Percentiles rank a stretch among this genome's conserved stretches.
Conservation (phyloP, 2,329 filamentous ascomycete genomes). For the Thielaviopsis populi region DNA sequence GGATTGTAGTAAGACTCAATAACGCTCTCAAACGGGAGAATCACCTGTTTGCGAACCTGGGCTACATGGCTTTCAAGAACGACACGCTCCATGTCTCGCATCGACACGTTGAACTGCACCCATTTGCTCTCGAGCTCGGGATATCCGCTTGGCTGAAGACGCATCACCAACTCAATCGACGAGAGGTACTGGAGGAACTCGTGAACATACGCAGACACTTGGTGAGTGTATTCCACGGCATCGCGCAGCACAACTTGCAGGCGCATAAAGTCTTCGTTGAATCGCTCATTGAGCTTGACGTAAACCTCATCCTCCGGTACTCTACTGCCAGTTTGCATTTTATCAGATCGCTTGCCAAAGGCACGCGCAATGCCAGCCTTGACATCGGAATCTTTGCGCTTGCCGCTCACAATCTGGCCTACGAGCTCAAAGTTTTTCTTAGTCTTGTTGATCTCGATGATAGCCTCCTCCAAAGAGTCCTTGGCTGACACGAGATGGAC, state of each 20-base stretch:
- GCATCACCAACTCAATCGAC: slow-evolving; percentile 71
- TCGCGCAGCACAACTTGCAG: slow-evolving; percentile 85
- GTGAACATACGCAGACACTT: slow-evolving; percentile 63
- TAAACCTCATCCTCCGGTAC: slow-evolving; percentile 70
- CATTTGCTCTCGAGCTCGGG: slow-evolving; percentile 87
- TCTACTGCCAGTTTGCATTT: slow-evolving; percentile 48
- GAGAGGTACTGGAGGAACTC: slow-evolving; percentile 67
- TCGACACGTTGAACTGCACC: slow-evolving; percentile 76
- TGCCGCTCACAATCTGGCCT: slow-evolving; percentile 64
- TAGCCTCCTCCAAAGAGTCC: slow-evolving; percentile 45
- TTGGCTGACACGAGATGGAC: slow-evolving; percentile 42
- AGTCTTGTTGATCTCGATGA: slow-evolving; percentile 81
- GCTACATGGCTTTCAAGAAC: slow-evolving; percentile 73
- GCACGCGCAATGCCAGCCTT: slow-evolving; percentile 73
- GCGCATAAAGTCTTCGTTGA: slow-evolving; percentile 81
- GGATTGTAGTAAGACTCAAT: slow-evolving; percentile 72
- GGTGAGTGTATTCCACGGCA: slow-evolving; percentile 82
- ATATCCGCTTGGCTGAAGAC: slow-evolving; percentile 52
- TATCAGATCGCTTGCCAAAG: slow-evolving; percentile 78
- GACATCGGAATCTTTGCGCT: slow-evolving; percentile 79
- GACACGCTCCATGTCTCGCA: slow-evolving; percentile 71
- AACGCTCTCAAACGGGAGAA: slow-evolving; percentile 66
- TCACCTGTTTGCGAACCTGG: slow-evolving; percentile 65
- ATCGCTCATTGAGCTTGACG: slow-evolving; percentile 66
- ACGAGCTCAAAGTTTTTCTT: slow-evolving; percentile 92